Evolutionary conservation across 1,139 yeast genomes (phyloP).

Genomic region (Protomyces gravidus): DNA sequence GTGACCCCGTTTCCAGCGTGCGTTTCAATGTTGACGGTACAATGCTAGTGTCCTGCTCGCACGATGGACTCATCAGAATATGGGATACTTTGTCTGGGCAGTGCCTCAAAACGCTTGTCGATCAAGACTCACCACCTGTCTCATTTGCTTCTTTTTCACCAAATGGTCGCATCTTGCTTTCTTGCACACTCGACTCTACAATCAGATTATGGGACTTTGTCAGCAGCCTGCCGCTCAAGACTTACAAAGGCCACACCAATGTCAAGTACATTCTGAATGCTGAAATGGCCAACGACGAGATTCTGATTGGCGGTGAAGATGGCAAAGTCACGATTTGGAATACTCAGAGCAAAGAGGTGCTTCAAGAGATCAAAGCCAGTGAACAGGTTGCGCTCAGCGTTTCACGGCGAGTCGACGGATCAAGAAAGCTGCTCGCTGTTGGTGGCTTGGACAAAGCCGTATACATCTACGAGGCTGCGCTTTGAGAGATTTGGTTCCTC

Average conservation of each 20-base stretch:
- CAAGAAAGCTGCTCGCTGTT: neutral
- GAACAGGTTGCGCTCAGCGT: conserved; percentile 6
- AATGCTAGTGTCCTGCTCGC: conserved; percentile 78
- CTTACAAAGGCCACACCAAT: conserved; percentile 50
- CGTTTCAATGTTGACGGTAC: conserved; percentile 76
- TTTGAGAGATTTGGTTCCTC: no score
- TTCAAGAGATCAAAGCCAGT: conserved; percentile 36
- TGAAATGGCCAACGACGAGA: conserved; percentile 34
- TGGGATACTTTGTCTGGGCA: conserved; percentile 89
- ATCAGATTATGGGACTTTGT: conserved; percentile 79
- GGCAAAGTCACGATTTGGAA: conserved; percentile 69
- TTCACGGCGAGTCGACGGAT: neutral
- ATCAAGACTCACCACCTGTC: conserved; percentile 48
- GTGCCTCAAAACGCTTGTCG: conserved; percentile 78
- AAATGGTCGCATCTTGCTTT: conserved; percentile 73
- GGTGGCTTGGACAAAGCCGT: conserved; percentile 14
- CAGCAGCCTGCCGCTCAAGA: conserved; percentile 71
- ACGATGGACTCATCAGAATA: conserved; percentile 80
- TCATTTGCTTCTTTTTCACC: conserved; percentile 70
- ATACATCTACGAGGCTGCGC: conserved; percentile 4
- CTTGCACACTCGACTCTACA: conserved; percentile 75
- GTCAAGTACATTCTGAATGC: conserved; percentile 33
- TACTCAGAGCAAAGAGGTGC: conserved; percentile 59
- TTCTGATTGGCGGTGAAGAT: conserved; percentile 64
- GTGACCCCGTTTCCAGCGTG: conserved; percentile 79